Conservation (phyloP, 2,329 filamentous ascomycete genomes). For the Cylindrodendrum hubeiense region DNA sequence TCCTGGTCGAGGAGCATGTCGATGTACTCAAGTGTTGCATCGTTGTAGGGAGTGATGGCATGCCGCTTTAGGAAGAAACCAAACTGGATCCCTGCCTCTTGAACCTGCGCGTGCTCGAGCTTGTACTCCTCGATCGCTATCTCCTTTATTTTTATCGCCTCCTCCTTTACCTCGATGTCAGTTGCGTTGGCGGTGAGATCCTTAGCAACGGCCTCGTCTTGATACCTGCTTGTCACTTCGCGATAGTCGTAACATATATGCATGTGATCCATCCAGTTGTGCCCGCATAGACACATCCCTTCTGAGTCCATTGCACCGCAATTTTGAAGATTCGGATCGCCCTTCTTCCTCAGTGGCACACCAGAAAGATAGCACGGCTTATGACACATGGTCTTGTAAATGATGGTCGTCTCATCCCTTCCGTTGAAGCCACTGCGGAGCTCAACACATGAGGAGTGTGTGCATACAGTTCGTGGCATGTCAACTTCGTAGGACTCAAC, state of each 20-base stretch:
- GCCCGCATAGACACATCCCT: not conserved
- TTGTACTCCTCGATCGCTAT: constrained; percentile 17
- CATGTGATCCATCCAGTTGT: constrained; percentile 27
- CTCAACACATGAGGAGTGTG: constrained; percentile 11
- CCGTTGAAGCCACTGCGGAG: constrained; percentile 2
- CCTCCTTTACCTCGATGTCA: constrained; percentile 1
- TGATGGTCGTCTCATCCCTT: not conserved
- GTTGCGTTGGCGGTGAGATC: constrained; percentile 6
- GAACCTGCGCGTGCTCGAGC: constrained; percentile 10
- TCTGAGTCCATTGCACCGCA: not conserved
- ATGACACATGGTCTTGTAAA: constrained; percentile 1
- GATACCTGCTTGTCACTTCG: not conserved
- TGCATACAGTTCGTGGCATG: constrained; percentile 30
- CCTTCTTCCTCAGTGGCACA: constrained; percentile 9
- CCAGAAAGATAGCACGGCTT: not conserved
- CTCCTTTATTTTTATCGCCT: constrained; percentile 13
- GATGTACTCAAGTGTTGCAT: constrained; percentile 15
- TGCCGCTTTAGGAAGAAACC: constrained; percentile 20
- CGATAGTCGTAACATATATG: constrained; percentile 22
- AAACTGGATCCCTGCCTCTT: constrained; percentile 26
- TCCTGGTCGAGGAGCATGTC: constrained; percentile 24
- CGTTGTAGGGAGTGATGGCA: constrained; percentile 21
- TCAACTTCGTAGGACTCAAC: constrained; percentile 8
- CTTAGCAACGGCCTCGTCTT: constrained; percentile 5
- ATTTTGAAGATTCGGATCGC: not conserved